These are phyloP conservation scores for Centaurea solstitialis DNA, from an alignment of 129 eudicot genomes.

Conservation along the genomic window DNA sequence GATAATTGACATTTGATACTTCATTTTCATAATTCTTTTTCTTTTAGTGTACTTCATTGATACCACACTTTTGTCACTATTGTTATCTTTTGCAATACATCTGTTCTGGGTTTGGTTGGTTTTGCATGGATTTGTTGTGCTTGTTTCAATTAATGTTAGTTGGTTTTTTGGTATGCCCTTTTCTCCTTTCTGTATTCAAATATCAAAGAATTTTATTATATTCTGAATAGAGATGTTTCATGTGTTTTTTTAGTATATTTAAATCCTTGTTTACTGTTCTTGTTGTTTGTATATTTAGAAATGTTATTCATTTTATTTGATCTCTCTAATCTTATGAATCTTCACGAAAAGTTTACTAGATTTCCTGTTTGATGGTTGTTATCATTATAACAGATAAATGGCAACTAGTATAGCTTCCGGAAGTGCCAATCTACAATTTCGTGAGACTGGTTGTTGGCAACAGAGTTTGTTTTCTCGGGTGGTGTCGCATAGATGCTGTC, in stretches of 20 bases:
- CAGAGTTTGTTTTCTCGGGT: slow-evolving; percentile 39
- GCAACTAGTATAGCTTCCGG: slow-evolving; percentile 64
- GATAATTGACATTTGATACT: not conserved
- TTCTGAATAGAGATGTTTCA: not conserved
- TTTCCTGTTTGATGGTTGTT: slow-evolving; percentile 5
- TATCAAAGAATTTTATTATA: not conserved
- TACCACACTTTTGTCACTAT: not conserved
- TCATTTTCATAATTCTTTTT: not conserved
- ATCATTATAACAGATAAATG: slow-evolving; percentile 48
- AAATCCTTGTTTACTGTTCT: not conserved
- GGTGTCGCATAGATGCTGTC: slow-evolving; percentile 38
- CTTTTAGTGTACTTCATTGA: not conserved
- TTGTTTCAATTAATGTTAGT: not conserved
- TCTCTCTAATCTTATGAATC: not conserved
- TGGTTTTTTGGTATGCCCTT: not conserved
- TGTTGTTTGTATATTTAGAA: not conserved
- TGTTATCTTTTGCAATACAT: not conserved
- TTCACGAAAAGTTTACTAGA: no score
- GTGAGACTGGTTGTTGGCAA: slow-evolving; percentile 39
- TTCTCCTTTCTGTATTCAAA: not conserved
- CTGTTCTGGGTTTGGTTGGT: not conserved
- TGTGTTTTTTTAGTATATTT: slow-evolving; percentile 5
- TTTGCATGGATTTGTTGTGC: not conserved
- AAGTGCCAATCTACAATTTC: slow-evolving; percentile 50
- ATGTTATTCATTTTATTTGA: not conserved